Evolutionary conservation across 2,329 filamentous ascomycete genomes (phyloP).

Genomic region (Aureobasidium sp.): DNA sequence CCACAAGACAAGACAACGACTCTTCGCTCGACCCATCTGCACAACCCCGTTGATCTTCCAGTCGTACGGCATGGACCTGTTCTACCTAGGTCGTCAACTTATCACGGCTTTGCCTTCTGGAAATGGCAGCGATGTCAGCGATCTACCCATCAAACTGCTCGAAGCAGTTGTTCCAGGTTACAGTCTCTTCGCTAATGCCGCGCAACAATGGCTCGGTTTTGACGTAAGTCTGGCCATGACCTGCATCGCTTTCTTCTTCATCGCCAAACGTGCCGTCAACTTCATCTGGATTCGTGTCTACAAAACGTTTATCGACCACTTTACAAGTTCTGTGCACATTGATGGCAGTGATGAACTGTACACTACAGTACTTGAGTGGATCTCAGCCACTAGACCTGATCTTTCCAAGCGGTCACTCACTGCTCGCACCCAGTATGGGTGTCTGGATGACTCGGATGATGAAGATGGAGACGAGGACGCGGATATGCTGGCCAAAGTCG

Average conservation of each 20-base stretch:
- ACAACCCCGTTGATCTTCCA: not conserved
- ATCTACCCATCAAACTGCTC: constrained; percentile 38
- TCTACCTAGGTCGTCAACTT: constrained; percentile 10
- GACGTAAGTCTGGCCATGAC: constrained; percentile 41
- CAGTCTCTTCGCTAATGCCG: constrained; percentile 36
- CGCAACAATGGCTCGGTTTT: constrained; percentile 35
- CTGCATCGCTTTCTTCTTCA: constrained; percentile 34
- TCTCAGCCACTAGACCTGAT: constrained; percentile 32
- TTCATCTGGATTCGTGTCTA: constrained; percentile 29
- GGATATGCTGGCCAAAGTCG: constrained; percentile 18
- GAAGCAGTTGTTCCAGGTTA: constrained; percentile 45
- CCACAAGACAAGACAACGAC: too few relatives aligned
- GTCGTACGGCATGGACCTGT: constrained; percentile 12
- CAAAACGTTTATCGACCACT: constrained; percentile 26
- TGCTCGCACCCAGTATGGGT: constrained; percentile 32
- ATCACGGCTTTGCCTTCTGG: not conserved
- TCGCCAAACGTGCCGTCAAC: constrained; percentile 28
- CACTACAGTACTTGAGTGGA: constrained; percentile 35
- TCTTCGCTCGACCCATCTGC: not conserved
- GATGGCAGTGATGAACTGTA: constrained; percentile 38
- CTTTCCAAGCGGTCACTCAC: constrained; percentile 30
- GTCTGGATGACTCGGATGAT: constrained; percentile 25
- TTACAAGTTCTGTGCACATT: constrained; percentile 37
- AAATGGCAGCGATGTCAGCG: constrained; percentile 17
- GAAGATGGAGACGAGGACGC: constrained; percentile 24